A percentile compares a stretch with the other conserved stretches of the same genome.
phyloP scores from a whole-genome alignment of 371 early-diverging fungal species.

The Lichtheimia ornata region DNA sequence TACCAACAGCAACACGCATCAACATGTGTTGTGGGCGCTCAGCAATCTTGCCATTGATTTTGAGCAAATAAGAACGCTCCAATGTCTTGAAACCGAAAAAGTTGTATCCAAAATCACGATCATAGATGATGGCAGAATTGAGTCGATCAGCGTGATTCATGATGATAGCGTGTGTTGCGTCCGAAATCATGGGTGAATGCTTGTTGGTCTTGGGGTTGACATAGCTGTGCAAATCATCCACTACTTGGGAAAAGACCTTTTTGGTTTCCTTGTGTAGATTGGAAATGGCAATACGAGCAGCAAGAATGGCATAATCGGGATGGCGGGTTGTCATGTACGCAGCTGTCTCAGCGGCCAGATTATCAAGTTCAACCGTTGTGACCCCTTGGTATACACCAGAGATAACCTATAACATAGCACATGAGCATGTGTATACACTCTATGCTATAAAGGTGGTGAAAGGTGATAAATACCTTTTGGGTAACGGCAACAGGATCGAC shows the following conservation, averaged over 20 bases:
- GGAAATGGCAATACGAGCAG: conserved; percentile 97
- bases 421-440: neutral
- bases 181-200: conserved; percentile 86
- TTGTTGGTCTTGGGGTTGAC: conserved; percentile 89
- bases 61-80: conserved; percentile 94
- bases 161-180: conserved; percentile 73
- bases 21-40: conserved; percentile 99
- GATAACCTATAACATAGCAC: conserved; percentile 66
- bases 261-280: conserved; percentile 98
- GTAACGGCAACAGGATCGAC: conserved; percentile 86
- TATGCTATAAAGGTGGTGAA: neutral
- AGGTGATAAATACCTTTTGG: conserved; percentile 63
- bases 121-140: conserved; percentile 92
- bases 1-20: conserved; percentile 98
- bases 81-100: conserved; percentile 99
- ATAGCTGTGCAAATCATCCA: conserved; percentile 86
- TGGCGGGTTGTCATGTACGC: conserved; percentile 97
- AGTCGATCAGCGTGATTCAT: conserved; percentile 80
- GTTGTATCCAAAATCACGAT: conserved; percentile 96
- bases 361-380: conserved; percentile 95
- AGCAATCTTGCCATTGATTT: conserved; percentile 78
- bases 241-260: conserved; percentile 87
- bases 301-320: conserved; percentile 97
- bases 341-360: conserved; percentile 96
- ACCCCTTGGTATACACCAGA: conserved; percentile 96